Evolutionary conservation across 257 asterid species (phyloP).

Genomic region (Apocynum venetum): DNA sequence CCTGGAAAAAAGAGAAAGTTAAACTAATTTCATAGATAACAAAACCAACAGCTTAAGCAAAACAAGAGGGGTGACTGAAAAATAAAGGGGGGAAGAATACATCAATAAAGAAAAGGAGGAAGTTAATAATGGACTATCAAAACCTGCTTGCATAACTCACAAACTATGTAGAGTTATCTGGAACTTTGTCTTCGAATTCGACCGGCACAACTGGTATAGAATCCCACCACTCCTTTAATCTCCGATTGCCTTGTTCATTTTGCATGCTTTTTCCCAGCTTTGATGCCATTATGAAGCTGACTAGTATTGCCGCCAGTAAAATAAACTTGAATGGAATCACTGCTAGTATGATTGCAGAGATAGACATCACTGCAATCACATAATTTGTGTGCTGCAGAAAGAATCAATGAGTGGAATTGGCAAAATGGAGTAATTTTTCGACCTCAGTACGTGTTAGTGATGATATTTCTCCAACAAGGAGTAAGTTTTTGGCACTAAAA

Average conservation of each 20-base stretch:
- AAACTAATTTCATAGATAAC: too few species aligned
- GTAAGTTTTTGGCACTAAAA: too few species aligned
- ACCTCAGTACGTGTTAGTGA: neutral
- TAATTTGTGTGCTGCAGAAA: constrained; percentile 48
- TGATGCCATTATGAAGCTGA: constrained; percentile 41
- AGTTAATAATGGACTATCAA: too few species aligned
- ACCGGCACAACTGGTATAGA: constrained; percentile 73
- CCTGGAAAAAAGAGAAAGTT: too few species aligned
- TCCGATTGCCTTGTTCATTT: constrained; percentile 57
- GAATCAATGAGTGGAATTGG: neutral
- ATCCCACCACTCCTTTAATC: constrained; percentile 91
- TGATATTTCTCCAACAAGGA: neutral
- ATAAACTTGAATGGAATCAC: constrained; percentile 62
- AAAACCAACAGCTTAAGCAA: too few species aligned
- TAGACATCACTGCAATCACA: constrained; percentile 46
- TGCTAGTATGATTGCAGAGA: constrained; percentile 38
- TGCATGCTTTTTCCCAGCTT: constrained; percentile 38
- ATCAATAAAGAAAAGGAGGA: too few species aligned
- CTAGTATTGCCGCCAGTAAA: constrained; percentile 34
- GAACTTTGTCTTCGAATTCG: constrained; percentile 35
- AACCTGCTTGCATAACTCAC: too few species aligned
- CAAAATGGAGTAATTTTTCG: neutral
- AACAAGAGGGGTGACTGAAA: too few species aligned
- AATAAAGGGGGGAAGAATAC: too few species aligned
- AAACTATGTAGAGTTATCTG: neutral